A percentile compares a stretch with the other conserved stretches of the same genome.
phyloP scores from a whole-genome alignment of 805 yeast species.

The Myxozyma melibiosi region DNA sequence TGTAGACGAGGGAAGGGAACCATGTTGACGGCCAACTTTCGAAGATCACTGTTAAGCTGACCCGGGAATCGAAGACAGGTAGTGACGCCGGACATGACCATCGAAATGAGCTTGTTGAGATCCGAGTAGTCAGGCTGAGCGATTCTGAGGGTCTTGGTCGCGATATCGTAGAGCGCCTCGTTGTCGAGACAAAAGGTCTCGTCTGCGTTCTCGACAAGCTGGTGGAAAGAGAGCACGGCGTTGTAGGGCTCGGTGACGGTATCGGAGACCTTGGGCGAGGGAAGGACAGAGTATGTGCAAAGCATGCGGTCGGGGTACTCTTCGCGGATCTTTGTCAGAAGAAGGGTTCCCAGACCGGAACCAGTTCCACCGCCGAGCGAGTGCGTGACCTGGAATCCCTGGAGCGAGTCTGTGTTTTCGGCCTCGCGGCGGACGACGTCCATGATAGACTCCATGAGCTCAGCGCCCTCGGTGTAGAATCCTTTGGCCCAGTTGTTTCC shows the following conservation, averaged over 20 bases:
- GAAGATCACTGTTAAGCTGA: constrained; percentile 87
- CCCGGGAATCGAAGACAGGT: constrained; percentile 94
- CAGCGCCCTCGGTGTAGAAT: constrained; percentile 96
- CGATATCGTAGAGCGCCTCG: constrained; percentile 88
- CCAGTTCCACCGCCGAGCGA: constrained; percentile 93
- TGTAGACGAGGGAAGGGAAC: constrained; percentile 95
- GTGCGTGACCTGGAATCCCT: constrained; percentile 90
- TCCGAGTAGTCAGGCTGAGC: constrained; percentile 77
- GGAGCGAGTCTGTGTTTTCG: constrained; percentile 87
- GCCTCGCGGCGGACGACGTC: constrained; percentile 93
- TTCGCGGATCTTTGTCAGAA: constrained; percentile 83
- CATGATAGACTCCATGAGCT: constrained; percentile 83
- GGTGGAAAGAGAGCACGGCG: constrained; percentile 87
- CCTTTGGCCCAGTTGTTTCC: constrained; percentile 98
- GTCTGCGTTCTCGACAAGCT: constrained; percentile 85
- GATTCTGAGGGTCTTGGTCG: constrained; percentile 81
- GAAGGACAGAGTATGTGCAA: constrained; percentile 92
- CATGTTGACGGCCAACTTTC: constrained; percentile 90
- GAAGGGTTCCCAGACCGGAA: constrained; percentile 92
- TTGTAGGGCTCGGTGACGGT: constrained; percentile 96
- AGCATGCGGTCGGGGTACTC: constrained; percentile 95
- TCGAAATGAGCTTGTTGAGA: constrained; percentile 78
- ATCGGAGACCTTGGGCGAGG: constrained; percentile 87
- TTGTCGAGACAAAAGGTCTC: constrained; percentile 95
- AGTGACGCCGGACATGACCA: constrained; percentile 94